A percentile compares a stretch with the other conserved stretches of the same genome.
phyloP scores from a whole-genome alignment of 495 filamentous ascomycete species.

The Trichoderma gamsii region DNA sequence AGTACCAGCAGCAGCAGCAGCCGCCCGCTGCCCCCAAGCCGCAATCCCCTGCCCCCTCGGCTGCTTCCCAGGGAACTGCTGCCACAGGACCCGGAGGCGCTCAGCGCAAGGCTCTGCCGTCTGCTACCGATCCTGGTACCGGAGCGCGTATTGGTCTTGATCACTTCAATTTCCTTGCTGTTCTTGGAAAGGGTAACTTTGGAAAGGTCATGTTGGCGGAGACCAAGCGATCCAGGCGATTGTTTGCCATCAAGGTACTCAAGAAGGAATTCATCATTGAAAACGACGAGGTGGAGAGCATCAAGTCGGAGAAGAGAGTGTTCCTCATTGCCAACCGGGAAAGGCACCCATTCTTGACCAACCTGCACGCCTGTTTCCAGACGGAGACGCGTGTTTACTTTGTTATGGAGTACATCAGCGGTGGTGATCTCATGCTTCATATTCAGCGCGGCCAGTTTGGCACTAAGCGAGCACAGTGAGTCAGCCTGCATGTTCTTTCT shows the following conservation, averaged over 20 bases:
- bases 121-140: slow-evolving; percentile 55
- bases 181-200: slow-evolving; percentile 98
- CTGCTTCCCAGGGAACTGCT: slow-evolving; percentile 32
- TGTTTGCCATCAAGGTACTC: slow-evolving; percentile 98
- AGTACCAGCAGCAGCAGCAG: slow-evolving; percentile 24
- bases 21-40: slow-evolving; percentile 21
- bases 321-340: slow-evolving; percentile 97
- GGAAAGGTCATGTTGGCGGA: slow-evolving; percentile 99
- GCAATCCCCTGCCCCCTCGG: slow-evolving; percentile 35
- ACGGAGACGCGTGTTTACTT: slow-evolving; percentile 98
- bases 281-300: slow-evolving; percentile 99
- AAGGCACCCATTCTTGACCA: slow-evolving; percentile 92
- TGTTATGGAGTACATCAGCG: slow-evolving; percentile 99
- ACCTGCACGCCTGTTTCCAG: slow-evolving; percentile 97
- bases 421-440: slow-evolving; percentile 98
- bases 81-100: slow-evolving; percentile 33
- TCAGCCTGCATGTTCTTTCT: not conserved
- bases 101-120: slow-evolving; percentile 48
- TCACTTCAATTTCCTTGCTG: slow-evolving; percentile 98
- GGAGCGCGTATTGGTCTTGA: slow-evolving; percentile 85
- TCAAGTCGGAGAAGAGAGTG: slow-evolving; percentile 93
- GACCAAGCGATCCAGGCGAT: slow-evolving; percentile 81
- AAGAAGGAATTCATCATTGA: slow-evolving; percentile 99
- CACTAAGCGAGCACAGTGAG: slow-evolving; percentile 89
- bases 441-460: slow-evolving; percentile 97